Conservation (phyloP, 306 rosid genomes). For the Corylus heterophylla region DNA sequence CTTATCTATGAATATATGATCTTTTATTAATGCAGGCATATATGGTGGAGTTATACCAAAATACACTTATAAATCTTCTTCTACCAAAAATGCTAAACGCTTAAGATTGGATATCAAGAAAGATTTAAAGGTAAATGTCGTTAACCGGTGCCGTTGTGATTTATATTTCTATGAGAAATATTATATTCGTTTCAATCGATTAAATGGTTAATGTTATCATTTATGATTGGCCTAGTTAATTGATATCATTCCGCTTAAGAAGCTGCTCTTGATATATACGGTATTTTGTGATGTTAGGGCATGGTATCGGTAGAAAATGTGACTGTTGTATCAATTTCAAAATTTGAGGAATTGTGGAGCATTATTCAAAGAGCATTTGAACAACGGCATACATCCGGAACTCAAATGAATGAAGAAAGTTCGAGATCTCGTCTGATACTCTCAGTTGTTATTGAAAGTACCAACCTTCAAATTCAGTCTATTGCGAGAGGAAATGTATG, state of each 20-base stretch:
- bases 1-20: too few species aligned
- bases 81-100: too few species aligned
- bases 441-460: conserved; percentile 81
- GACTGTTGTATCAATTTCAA: conserved; percentile 66
- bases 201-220: background rate
- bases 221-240: background rate
- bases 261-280: background rate
- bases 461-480: conserved; percentile 90
- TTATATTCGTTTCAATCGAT: background rate
- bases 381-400: conserved; percentile 73
- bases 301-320: conserved; percentile 86
- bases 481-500: conserved; percentile 89
- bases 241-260: background rate
- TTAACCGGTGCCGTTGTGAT: background rate
- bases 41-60: too few species aligned
- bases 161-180: background rate
- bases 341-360: conserved; percentile 62
- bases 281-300: conserved; percentile 53
- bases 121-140: conserved; percentile 55
- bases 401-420: conserved; percentile 92
- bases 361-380: conserved; percentile 75
- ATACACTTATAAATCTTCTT: too few species aligned
- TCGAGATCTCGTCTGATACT: conserved; percentile 91
- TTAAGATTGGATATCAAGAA: too few species aligned
- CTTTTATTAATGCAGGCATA: too few species aligned